Evolutionary conservation across 2,329 filamentous ascomycete genomes (phyloP), one percentile per base, ranked within the genome.

Genomic region (Hypoxylon sp.): DNA sequence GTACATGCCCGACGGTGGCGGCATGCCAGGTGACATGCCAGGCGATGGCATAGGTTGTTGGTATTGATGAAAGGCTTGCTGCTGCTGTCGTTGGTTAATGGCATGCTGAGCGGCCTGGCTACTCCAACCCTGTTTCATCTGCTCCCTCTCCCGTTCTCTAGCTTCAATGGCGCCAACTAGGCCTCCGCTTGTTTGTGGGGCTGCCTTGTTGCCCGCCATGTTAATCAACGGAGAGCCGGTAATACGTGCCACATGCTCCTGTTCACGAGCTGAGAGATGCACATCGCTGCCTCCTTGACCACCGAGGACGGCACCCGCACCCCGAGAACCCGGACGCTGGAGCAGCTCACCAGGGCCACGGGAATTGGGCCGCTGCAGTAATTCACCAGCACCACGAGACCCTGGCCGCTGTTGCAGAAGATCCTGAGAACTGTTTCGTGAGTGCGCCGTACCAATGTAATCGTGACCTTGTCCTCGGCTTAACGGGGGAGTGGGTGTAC

Each of bases 181-280:
- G 0, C 88, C 87, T 15, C 75, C 74, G 1, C 82, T 82, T 21
- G 79, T 68, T 7, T 77, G 72, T 44, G 75, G 75, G 9, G 41
- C 30, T 31, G 74, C 71, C 56, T 75, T 75, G 40, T 78, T 77
- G 38, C 80, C 80, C 3, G 80, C 81, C 67, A 95, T 75, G 51
- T 82, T 84, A 62, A 95, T 81, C 38, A 96, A 75, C 0, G 91
- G 89, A 0, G 84, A 86, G 1, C 89, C 89, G 0, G 91, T 96
- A 61, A 90, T 78, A 26, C 89, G 84, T 7, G 91, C 89, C n/a
- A 96, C 81, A 61, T 95, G 88, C 71, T 95, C 90, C 68, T 95
- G 91, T 70, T 96, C 91, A 11, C 88, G 84, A 12, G 91, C 91
- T 13, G 89, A 91, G n/a, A 96, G 77, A 49, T 87, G 82, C 0